Percentiles rank a stretch among this genome's conserved stretches.
phyloP scores from a whole-genome alignment of 305 asterid genomes.

The Fraxinus floribunda region DNA sequence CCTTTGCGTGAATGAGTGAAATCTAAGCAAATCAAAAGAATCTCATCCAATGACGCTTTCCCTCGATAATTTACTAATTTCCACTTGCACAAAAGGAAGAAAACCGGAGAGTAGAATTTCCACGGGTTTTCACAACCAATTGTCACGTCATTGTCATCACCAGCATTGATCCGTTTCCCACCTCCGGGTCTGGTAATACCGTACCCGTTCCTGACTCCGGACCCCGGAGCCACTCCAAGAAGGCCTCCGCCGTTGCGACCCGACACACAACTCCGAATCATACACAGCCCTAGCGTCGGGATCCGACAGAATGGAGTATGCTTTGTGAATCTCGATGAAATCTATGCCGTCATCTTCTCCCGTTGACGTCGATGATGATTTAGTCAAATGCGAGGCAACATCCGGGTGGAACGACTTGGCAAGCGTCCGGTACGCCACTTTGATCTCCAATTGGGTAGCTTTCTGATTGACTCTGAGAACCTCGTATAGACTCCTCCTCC shows the following conservation, averaged over 20 bases:
- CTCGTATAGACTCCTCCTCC: constrained; percentile 43
- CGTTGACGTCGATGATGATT: background rate
- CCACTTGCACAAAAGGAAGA: background rate
- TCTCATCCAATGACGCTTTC: background rate
- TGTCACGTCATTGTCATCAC: constrained; percentile 18
- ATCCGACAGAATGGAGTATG: constrained; percentile 45
- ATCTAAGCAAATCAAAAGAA: background rate
- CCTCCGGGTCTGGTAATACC: constrained; percentile 38
- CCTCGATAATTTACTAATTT: background rate
- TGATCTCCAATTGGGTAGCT: constrained; percentile 61
- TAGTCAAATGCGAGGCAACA: constrained; percentile 29
- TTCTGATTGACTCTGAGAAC: constrained; percentile 46
- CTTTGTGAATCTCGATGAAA: constrained; percentile 43
- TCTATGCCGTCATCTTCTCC: constrained; percentile 28
- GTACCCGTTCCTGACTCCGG: constrained; percentile 13
- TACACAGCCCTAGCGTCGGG: constrained; percentile 41
- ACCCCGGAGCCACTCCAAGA: background rate
- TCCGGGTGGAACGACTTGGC: constrained; percentile 76
- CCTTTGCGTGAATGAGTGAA: background rate
- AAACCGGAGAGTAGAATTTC: background rate
- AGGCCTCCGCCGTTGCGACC: constrained; percentile 6
- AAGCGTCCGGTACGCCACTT: constrained; percentile 60
- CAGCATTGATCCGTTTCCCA: constrained; percentile 64
- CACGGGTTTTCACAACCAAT: background rate
- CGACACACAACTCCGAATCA: constrained; percentile 31